Base-by-base conservation (phyloP, 2,329 filamentous ascomycete species). In the Aspergillus texensis region DNA sequence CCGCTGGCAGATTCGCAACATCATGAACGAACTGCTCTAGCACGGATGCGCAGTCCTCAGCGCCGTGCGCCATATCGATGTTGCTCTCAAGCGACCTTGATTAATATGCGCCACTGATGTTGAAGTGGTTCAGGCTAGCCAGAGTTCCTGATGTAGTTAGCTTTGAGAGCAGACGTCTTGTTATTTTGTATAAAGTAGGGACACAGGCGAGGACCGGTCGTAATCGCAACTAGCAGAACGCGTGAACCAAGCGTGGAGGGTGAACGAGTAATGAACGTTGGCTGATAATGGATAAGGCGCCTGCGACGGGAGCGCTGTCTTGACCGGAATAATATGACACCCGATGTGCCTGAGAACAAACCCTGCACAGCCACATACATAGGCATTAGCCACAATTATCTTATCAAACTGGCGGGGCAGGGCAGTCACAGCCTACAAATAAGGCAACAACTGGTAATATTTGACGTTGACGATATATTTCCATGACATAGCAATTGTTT, bases 11-110 rank as follows among this genome's bases (percentile, higher is more conserved):
- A 66, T 89, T 89, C 24, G 81, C 81, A 52, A 79, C 86, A 82
- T 90, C 87, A 71, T 90, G 87, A 28, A 88, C 84, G 70, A 89
- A 90, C 70, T 88, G 85, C 72, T 90, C 88, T 53, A 90, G 76
- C 19, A 89, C 86, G 9, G 86, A 84, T 9, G 87, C 87, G 55
- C 87, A 85, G 74, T 89, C 88, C 69, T 89, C 87, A 46, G 83
- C 78, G 48, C 78, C 76, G 64, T 79, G 75, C 19, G 82, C 78
- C 79, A 85, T 84, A n/a, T 41, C 41, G n/a, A 21, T 52, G 24
- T 24, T 21, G 24, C n/a, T 28, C 16, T 54, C 30, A 46, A 53
- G 34, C 30, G 34, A 53, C 9, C 39, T 59, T 19, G 21, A 50
- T 16, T n/a, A 53, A 21, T 8, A 32, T 52, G 24, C 28, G 46